phyloP scores from a whole-genome alignment of 176 grass and related monocot species.

The Eleusine coracana region DNA sequence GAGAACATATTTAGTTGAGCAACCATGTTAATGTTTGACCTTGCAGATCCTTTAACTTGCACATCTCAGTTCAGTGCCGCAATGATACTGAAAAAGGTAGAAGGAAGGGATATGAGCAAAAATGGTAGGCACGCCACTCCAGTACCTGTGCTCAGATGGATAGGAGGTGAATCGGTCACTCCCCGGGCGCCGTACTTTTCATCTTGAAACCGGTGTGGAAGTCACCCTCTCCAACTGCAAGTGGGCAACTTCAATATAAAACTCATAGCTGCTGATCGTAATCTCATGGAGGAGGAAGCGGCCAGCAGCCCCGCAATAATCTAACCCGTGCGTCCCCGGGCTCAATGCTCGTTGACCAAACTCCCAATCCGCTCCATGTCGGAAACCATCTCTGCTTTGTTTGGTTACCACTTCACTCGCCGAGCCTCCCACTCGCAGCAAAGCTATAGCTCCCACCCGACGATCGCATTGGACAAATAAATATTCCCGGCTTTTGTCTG shows the following conservation, averaged over 20 bases:
- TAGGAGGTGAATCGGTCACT: not conserved
- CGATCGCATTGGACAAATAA: constrained; percentile 24
- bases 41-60: not conserved
- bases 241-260: not conserved
- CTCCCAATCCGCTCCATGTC: not conserved
- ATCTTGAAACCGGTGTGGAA: not conserved
- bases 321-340: constrained; percentile 10
- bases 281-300: not conserved
- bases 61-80: not conserved
- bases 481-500: constrained; percentile 34
- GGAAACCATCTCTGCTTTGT: not conserved
- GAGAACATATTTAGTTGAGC: not conserved
- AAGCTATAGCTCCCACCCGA: not conserved
- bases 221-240: constrained; percentile 16
- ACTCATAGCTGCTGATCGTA: not conserved
- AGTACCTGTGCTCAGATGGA: not conserved
- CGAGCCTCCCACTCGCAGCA: not conserved
- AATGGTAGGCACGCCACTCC: not conserved
- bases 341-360: constrained; percentile 45
- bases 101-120: not conserved
- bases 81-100: not conserved
- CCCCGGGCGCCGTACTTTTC: not conserved
- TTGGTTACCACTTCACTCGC: not conserved
- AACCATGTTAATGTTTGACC: not conserved
- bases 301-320: not conserved